phyloP scores from a whole-genome alignment of 495 filamentous ascomycete genomes.

The Filosporella fistucella region DNA sequence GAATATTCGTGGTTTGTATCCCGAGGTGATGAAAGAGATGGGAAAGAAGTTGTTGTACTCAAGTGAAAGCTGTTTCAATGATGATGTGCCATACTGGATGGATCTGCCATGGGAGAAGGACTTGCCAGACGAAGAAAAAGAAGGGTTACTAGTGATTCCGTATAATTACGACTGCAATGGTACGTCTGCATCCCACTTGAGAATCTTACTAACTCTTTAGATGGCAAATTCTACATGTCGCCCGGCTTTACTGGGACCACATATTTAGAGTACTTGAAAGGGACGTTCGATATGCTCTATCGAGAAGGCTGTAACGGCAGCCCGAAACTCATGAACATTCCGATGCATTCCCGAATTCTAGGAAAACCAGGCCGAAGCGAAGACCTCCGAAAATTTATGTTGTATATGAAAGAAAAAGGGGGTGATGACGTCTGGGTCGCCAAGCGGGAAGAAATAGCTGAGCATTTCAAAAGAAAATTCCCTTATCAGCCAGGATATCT shows the following conservation, averaged over 20 bases:
- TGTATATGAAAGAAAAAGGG: constrained; percentile 11
- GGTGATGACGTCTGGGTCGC: constrained; percentile 18
- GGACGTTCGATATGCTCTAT: constrained; percentile 15
- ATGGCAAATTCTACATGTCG: constrained; percentile 16
- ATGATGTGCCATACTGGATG: constrained; percentile 36
- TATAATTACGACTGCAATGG: constrained; percentile 24
- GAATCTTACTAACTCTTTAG: not conserved
- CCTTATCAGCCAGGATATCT: constrained; percentile 14
- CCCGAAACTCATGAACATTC: constrained; percentile 17
- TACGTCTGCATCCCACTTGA: not conserved
- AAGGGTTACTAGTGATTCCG: constrained; percentile 35
- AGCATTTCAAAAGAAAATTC: constrained; percentile 14
- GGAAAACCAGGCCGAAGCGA: constrained; percentile 13
- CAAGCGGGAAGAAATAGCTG: constrained; percentile 17
- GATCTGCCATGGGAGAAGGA: constrained; percentile 32
- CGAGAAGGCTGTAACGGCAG: constrained; percentile 11
- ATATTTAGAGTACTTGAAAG: constrained; percentile 15
- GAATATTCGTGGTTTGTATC: constrained; percentile 26
- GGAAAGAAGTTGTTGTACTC: constrained; percentile 28
- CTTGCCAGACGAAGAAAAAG: constrained; percentile 16
- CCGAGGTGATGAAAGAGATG: constrained; percentile 31
- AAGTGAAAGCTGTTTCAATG: constrained; percentile 30
- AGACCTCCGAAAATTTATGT: constrained; percentile 15
- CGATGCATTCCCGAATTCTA: constrained; percentile 4
- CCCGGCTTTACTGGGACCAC: constrained; percentile 9